A percentile compares a stretch with the other conserved stretches of the same genome.
Conservation (phyloP, 331 rosid genomes). For the Telfairia occidentalis region DNA sequence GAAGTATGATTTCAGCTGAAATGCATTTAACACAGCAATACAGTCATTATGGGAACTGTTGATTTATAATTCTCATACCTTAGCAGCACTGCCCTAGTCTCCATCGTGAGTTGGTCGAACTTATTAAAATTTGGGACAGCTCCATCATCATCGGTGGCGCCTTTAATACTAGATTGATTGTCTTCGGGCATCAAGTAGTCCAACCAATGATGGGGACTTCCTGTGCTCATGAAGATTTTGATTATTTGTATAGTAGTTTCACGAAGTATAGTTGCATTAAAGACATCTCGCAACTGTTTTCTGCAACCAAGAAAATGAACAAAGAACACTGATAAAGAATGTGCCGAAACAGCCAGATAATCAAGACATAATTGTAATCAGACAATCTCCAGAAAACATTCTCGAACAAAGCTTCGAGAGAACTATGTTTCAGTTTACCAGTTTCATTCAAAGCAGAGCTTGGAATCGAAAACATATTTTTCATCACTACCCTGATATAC, state of each 20-base stretch:
- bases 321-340: background rate
- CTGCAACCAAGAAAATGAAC: constrained; percentile 37
- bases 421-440: background rate
- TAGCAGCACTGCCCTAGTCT: constrained; percentile 59
- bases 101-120: constrained; percentile 66
- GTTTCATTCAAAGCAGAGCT: background rate
- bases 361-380: background rate
- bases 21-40: background rate
- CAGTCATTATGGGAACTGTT: background rate
- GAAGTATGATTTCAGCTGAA: background rate
- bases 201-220: constrained; percentile 64
- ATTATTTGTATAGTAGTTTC: constrained; percentile 54
- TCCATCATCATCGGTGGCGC: constrained; percentile 22
- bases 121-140: constrained; percentile 35
- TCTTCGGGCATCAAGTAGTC: constrained; percentile 68
- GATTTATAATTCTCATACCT: constrained; percentile 37
- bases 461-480: background rate
- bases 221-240: constrained; percentile 50
- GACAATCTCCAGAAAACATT: background rate
- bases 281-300: constrained; percentile 50
- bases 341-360: too few species aligned
- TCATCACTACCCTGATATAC: background rate
- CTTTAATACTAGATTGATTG: constrained; percentile 22
- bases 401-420: constrained; percentile 8
- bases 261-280: constrained; percentile 42